Conservation (phyloP, 805 yeast species). For the Kazachstania taianensis region DNA sequence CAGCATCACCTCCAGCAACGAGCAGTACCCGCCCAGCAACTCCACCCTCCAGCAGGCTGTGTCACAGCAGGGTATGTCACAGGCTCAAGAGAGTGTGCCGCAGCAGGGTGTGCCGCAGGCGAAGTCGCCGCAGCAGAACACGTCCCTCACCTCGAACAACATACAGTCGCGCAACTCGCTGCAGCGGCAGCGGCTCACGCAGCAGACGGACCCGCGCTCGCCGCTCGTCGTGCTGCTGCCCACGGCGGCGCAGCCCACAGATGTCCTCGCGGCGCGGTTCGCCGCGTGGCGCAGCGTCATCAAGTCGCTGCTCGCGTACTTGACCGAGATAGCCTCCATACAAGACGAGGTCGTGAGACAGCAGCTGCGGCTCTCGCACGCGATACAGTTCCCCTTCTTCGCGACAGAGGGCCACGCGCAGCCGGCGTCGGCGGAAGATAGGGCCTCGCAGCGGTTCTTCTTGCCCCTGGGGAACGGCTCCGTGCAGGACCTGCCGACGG, state of each 20-base stretch:
- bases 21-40: constrained; percentile 1
- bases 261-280: constrained; percentile 72
- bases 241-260: constrained; percentile 68
- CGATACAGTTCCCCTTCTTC: constrained; percentile 41
- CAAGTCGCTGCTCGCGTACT: constrained; percentile 61
- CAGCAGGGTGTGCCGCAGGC: constrained; percentile 1
- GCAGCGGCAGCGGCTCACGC: constrained; percentile 8
- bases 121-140: constrained; percentile 10
- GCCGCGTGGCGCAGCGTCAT: constrained; percentile 78
- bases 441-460: constrained; percentile 38
- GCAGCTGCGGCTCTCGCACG: constrained; percentile 70
- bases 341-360: constrained; percentile 85
- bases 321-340: constrained; percentile 70
- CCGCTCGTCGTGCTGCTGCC: constrained; percentile 46
- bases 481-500: constrained; percentile 70
- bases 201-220: constrained; percentile 35
- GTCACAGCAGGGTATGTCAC: constrained; percentile 3
- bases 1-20: constrained; percentile 30
- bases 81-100: too few relatives aligned
- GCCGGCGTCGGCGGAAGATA: constrained; percentile 19
- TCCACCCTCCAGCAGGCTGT: neutral
- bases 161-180: constrained; percentile 7
- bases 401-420: constrained; percentile 23
- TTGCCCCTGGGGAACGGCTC: constrained; percentile 72
- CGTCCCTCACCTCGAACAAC: constrained; percentile 1